These are phyloP conservation scores for Pichia sorboxylosa DNA, from an alignment of 1,139 yeast species.

Conservation along the genomic window DNA sequence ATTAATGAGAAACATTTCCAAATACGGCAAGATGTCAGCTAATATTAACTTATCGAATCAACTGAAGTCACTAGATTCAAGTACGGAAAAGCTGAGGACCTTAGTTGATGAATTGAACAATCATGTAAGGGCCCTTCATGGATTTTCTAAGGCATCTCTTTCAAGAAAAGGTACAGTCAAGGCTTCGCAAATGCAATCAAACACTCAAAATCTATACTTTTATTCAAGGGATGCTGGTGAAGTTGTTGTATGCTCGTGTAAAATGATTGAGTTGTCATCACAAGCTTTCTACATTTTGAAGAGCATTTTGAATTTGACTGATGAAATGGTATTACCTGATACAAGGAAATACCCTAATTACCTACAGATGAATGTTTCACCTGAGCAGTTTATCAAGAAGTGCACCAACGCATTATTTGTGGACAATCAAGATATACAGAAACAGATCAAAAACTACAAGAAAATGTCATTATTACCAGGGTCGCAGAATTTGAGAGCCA, in stretches of 20 bases:
- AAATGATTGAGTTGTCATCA: constrained; percentile 50
- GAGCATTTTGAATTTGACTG: constrained; percentile 34
- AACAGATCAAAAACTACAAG: constrained; percentile 17
- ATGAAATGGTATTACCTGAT: constrained; percentile 59
- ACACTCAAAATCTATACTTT: constrained; percentile 31
- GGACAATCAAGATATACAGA: constrained; percentile 26
- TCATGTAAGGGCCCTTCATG: constrained; percentile 49
- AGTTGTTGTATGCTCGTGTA: constrained; percentile 48
- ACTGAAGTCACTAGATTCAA: constrained; percentile 14
- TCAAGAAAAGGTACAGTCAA: constrained; percentile 8
- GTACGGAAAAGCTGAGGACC: constrained; percentile 26
- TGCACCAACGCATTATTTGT: constrained; percentile 55
- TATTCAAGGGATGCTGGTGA: constrained; percentile 60
- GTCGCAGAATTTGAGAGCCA: not conserved
- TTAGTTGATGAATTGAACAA: constrained; percentile 56
- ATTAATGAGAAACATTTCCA: constrained; percentile 2
- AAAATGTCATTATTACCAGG: constrained; percentile 5
- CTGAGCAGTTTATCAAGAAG: constrained; percentile 47
- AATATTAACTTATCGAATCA: constrained; percentile 10
- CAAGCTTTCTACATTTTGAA: constrained; percentile 29
- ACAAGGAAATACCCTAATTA: constrained; percentile 71
- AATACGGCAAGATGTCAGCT: constrained; percentile 5
- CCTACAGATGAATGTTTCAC: constrained; percentile 42
- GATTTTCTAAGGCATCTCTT: constrained; percentile 16
- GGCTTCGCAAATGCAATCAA: constrained; percentile 3